Percentiles rank a stretch among this genome's conserved stretches.
Conservation (phyloP, 495 filamentous ascomycete species). For the Penicillium argentinense region DNA sequence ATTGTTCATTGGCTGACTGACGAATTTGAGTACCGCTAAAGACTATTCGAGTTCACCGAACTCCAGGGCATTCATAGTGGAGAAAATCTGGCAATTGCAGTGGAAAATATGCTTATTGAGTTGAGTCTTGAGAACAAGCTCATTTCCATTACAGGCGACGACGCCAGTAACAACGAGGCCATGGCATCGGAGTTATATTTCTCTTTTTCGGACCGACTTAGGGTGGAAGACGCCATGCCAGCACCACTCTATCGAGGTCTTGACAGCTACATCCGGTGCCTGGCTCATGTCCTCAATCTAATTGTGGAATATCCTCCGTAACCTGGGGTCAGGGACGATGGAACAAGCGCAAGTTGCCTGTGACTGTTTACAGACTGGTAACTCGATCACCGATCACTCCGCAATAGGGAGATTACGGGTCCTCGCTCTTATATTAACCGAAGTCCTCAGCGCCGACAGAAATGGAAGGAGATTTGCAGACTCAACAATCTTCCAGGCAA, state of each 20-base stretch:
- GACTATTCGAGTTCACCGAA: conserved; percentile 9
- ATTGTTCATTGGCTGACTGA: conserved; percentile 14
- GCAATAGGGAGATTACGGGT: conserved; percentile 4
- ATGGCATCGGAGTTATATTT: conserved; percentile 8
- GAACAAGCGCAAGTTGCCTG: neutral
- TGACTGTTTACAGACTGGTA: no score
- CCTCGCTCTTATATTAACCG: conserved; percentile 7
- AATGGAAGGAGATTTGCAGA: conserved; percentile 4
- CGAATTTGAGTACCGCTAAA: conserved; percentile 9
- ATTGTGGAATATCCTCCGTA: conserved; percentile 16
- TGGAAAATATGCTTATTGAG: neutral
- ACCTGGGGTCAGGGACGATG: conserved; percentile 2
- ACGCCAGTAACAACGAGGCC: neutral
- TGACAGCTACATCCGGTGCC: conserved; percentile 15
- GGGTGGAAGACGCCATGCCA: neutral
- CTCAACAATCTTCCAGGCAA: neutral
- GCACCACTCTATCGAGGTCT: neutral
- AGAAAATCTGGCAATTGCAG: conserved; percentile 6
- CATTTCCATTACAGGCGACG: neutral
- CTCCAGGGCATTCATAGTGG: conserved; percentile 10
- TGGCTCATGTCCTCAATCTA: conserved; percentile 15
- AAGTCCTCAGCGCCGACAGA: conserved; percentile 5
- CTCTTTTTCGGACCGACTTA: neutral
- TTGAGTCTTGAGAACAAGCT: neutral
- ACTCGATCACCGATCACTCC: conserved; percentile 3